Conservation (phyloP, 148 eudicot genomes). For the Persicaria tinctoria region DNA sequence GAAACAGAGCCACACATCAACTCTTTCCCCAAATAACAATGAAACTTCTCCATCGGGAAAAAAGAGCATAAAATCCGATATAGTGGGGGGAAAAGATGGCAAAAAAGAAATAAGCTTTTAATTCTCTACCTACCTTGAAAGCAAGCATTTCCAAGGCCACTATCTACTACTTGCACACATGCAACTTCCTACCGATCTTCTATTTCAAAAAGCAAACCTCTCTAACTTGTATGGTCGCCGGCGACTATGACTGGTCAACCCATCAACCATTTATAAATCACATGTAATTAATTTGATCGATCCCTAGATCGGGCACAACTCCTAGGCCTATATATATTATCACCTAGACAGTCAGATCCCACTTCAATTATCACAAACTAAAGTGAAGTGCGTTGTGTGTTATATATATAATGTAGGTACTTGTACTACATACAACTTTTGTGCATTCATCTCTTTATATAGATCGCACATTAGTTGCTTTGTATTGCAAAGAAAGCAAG, state of each 20-base stretch:
- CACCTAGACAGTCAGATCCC: constrained; percentile 1
- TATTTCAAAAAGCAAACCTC: too few species aligned
- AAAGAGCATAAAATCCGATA: background rate
- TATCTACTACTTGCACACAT: background rate
- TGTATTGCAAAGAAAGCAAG: too few species aligned
- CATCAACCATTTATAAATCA: too few species aligned
- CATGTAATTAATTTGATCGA: too few species aligned
- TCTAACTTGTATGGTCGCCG: too few species aligned
- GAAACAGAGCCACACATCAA: too few species aligned
- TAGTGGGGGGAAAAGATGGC: background rate
- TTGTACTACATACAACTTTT: background rate
- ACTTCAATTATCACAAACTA: background rate
- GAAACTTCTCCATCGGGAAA: background rate
- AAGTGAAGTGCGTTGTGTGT: background rate
- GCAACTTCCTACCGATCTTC: background rate
- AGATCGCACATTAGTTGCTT: background rate
- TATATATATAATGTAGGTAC: too few species aligned
- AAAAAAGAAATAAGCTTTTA: background rate
- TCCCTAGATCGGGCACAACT: too few species aligned
- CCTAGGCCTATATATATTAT: background rate
- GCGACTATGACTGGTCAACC: too few species aligned
- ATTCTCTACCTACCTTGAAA: background rate
- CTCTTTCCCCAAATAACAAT: background rate
- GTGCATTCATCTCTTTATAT: background rate
- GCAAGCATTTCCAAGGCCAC: background rate